Conservation (phyloP, 1,284 basidiomycete species). For the Somion occarium region DNA sequence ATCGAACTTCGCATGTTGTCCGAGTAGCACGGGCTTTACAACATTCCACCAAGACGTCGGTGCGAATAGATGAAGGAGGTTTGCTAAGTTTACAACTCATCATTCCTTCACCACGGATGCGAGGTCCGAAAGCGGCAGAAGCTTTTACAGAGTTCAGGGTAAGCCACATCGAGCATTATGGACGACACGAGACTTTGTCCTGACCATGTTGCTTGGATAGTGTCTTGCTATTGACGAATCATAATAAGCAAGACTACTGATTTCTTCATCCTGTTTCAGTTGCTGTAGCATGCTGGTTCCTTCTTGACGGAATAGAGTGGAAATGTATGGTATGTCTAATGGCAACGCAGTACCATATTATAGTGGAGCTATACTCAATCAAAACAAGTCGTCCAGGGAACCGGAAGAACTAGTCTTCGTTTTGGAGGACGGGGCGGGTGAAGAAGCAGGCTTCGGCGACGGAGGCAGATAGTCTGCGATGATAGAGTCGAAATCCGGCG, state of each 20-base stretch:
- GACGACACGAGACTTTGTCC: no score
- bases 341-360: neutral
- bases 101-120: conserved; percentile 61
- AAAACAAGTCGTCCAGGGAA: neutral
- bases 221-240: conserved; percentile 52
- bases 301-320: neutral
- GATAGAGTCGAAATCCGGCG: conserved; percentile 62
- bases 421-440: conserved; percentile 14
- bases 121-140: conserved; percentile 39
- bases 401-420: neutral
- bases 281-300: neutral
- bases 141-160: conserved; percentile 86
- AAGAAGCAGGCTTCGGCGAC: conserved; percentile 17
- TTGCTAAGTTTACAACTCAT: conserved; percentile 83
- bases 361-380: neutral
- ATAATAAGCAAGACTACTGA: neutral
- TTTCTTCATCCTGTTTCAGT: neutral
- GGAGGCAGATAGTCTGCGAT: conserved; percentile 62
- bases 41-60: conserved; percentile 78
- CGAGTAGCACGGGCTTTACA: conserved; percentile 71
- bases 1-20: conserved; percentile 71
- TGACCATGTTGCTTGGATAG: no score
- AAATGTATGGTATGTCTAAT: neutral
- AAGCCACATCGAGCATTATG: no score
- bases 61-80: conserved; percentile 79